These are phyloP conservation scores for Nigrospora osmanthi DNA, from an alignment of 2,329 filamentous ascomycete species.

Conservation along the genomic window DNA sequence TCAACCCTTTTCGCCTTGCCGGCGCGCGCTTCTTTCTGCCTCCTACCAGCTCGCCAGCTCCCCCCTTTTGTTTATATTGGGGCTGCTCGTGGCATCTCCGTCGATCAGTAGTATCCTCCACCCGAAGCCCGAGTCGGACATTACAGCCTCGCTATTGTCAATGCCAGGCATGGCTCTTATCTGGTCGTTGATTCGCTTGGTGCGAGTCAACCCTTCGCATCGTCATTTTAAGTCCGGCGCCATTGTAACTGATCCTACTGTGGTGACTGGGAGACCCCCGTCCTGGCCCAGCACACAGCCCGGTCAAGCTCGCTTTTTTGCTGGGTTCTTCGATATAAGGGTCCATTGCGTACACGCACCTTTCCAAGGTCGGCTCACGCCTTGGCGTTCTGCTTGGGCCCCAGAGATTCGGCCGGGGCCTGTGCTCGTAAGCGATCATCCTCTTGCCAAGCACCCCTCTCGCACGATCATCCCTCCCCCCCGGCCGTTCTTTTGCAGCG, in stretches of 20 bases:
- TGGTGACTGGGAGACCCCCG: no score
- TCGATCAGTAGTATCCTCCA: neutral
- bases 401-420: no score
- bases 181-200: constrained; percentile 1
- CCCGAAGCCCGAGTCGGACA: constrained; percentile 6
- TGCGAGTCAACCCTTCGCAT: constrained; percentile 1
- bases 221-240: constrained; percentile 8
- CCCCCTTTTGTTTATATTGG: neutral
- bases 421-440: no score
- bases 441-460: no score
- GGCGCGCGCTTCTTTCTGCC: neutral
- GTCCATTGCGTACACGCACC: no score
- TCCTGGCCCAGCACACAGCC: no score
- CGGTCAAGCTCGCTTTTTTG: no score
- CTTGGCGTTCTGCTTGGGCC: no score
- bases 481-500: no score
- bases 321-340: no score
- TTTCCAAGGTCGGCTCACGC: no score
- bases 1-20: neutral
- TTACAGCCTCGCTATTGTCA: constrained; percentile 7
- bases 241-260: neutral
- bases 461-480: no score
- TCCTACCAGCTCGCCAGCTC: neutral
- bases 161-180: constrained; percentile 6
- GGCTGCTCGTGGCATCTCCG: neutral